Evolutionary conservation across 2,329 filamentous ascomycete genomes (phyloP).

Genomic region (Pseudofabraea citricarpa): DNA sequence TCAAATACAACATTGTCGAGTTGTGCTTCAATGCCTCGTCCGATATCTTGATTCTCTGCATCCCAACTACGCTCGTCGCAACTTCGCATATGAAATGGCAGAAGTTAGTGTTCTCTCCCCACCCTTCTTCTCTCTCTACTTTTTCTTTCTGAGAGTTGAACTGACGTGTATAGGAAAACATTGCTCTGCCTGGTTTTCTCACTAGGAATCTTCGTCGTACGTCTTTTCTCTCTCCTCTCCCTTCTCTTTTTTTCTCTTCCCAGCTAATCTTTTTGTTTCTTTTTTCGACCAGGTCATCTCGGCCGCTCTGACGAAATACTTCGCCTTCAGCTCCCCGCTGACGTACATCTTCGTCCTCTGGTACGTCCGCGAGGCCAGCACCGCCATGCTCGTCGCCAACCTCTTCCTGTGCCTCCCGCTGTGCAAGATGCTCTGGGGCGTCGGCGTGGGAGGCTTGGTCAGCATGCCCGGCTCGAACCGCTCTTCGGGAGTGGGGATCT

Average conservation of each 20-base stretch:
- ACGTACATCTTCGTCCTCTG: constrained; percentile 27
- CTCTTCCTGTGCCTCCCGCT: constrained; percentile 15
- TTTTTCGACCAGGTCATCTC: constrained; percentile 45
- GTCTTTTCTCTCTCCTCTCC: no score
- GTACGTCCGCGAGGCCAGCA: constrained; percentile 44
- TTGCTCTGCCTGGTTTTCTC: neutral
- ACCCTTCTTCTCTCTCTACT: neutral
- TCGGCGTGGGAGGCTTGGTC: no score
- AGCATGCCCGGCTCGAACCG: neutral
- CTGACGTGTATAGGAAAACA: neutral
- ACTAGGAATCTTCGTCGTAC: neutral
- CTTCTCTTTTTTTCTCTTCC: no score
- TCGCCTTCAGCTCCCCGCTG: constrained; percentile 28
- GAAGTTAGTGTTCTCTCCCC: no score
- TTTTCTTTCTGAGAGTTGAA: neutral
- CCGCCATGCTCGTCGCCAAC: constrained; percentile 46
- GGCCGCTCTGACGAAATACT: constrained; percentile 40
- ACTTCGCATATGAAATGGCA: neutral
- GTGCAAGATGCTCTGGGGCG: neutral
- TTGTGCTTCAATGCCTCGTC: neutral
- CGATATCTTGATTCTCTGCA: neutral
- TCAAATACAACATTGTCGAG: neutral
- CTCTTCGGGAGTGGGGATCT: no score
- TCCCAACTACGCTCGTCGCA: neutral
- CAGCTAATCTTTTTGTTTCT: no score